Evolutionary conservation across 371 early-diverging fungal species (phyloP).

Genomic region (Apophysomyces sp.): DNA sequence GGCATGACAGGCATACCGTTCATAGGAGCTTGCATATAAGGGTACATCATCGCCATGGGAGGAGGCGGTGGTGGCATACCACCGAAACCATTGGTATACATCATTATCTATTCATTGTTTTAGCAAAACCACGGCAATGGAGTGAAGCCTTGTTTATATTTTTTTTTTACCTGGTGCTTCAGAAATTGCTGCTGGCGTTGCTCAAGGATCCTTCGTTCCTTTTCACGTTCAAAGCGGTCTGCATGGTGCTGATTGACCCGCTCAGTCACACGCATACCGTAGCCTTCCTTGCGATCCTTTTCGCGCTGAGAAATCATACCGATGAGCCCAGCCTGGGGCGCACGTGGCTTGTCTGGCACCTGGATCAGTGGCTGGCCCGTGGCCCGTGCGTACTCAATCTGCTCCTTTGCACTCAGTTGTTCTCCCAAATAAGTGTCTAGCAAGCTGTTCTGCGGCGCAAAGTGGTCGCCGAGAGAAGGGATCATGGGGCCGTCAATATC

Average conservation of each 20-base stretch:
- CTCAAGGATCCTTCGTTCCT: conserved; percentile 43
- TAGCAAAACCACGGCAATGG: not conserved
- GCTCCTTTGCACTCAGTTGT: conserved; percentile 48
- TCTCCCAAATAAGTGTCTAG: conserved; percentile 43
- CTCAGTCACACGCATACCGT: conserved; percentile 31
- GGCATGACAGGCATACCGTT: conserved; percentile 8
- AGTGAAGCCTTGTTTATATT: not conserved
- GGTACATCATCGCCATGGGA: conserved; percentile 28
- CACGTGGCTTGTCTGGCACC: conserved; percentile 35
- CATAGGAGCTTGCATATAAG: conserved; percentile 26
- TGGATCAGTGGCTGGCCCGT: conserved; percentile 53
- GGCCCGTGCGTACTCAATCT: conserved; percentile 46
- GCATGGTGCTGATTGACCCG: conserved; percentile 36
- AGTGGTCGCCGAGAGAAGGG: conserved; percentile 43
- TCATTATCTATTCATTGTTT: conserved; percentile 32
- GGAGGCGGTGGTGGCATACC: conserved; percentile 12
- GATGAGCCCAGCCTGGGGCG: conserved; percentile 44
- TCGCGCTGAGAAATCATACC: conserved; percentile 52
- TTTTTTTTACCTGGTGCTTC: conserved; percentile 41
- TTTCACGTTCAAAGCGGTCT: conserved; percentile 45
- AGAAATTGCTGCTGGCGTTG: conserved; percentile 50
- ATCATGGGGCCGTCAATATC: conserved; percentile 39
- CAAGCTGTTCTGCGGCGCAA: conserved; percentile 47
- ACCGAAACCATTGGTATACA: conserved; percentile 37
- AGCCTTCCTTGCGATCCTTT: conserved; percentile 40